Evolutionary conservation across 2,329 filamentous ascomycete genomes (phyloP).

Genomic region (Curvularia eragrostidis): DNA sequence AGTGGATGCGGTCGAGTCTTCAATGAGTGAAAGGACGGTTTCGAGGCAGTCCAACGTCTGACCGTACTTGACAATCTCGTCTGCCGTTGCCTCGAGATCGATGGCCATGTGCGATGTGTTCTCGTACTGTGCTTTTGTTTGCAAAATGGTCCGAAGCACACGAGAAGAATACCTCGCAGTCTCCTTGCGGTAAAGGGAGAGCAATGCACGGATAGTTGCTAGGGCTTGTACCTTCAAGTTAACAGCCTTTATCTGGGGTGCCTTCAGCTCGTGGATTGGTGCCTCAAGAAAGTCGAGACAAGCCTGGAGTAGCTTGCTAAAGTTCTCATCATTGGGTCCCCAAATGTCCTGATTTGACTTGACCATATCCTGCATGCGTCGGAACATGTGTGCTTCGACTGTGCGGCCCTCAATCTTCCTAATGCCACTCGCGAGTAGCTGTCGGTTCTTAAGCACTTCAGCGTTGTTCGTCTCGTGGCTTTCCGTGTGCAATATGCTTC

Average conservation of each 20-base stretch:
- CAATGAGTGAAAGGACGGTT: slow-evolving; percentile 48
- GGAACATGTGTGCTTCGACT: slow-evolving; percentile 82
- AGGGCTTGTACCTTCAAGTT: slow-evolving; percentile 78
- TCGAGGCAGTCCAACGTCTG: slow-evolving; percentile 62
- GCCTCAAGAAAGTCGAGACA: slow-evolving; percentile 76
- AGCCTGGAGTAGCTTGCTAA: slow-evolving; percentile 70
- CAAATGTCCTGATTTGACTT: slow-evolving; percentile 69
- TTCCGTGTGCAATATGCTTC: slow-evolving; percentile 45
- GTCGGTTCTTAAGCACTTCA: slow-evolving; percentile 56
- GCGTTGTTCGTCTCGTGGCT: slow-evolving; percentile 42
- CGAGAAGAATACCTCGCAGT: slow-evolving; percentile 72
- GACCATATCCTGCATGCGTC: slow-evolving; percentile 76
- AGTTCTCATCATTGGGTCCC: slow-evolving; percentile 71
- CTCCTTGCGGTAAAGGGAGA: slow-evolving; percentile 69
- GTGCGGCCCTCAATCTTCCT: slow-evolving; percentile 72
- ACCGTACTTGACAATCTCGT: slow-evolving; percentile 72
- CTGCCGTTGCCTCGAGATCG: slow-evolving; percentile 74
- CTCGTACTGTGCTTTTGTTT: slow-evolving; percentile 70
- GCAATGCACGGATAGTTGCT: slow-evolving; percentile 74
- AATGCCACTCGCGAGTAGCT: slow-evolving; percentile 76
- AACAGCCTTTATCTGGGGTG: slow-evolving; percentile 69
- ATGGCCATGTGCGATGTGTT: slow-evolving; percentile 73
- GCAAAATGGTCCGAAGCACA: slow-evolving; percentile 71
- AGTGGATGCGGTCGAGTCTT: slow-evolving; percentile 36
- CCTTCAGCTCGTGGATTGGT: slow-evolving; percentile 53